phyloP scores from a whole-genome alignment of 768 basidiomycete genomes.

The Suillus cothurnatus region DNA sequence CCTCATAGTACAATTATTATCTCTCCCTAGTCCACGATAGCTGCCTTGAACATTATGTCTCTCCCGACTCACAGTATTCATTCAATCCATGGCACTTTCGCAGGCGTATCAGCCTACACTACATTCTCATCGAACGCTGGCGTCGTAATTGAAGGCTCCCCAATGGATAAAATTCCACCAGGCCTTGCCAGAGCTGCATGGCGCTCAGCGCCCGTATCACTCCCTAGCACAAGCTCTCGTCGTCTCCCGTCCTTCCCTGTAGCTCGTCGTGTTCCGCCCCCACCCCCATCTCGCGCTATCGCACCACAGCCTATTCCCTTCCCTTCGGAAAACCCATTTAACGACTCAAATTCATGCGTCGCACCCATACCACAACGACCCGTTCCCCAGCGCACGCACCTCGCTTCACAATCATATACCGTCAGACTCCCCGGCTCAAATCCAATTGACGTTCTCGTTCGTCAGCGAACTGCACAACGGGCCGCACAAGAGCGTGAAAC shows the following conservation, averaged over 20 bases:
- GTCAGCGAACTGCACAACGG: slow-evolving; percentile 34
- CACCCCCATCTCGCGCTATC: slow-evolving; percentile 16
- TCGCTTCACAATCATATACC: slow-evolving; percentile 29
- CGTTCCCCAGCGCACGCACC: slow-evolving; percentile 29
- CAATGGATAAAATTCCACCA: slow-evolving; percentile 21
- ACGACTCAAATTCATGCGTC: slow-evolving; percentile 24
- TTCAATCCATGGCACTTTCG: slow-evolving; percentile 35
- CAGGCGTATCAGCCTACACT: slow-evolving; percentile 28
- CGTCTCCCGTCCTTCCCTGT: slow-evolving; percentile 23
- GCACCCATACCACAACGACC: slow-evolving; percentile 11
- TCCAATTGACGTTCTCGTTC: slow-evolving; percentile 28
- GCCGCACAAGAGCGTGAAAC: slow-evolving; percentile 40
- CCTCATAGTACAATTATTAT: slow-evolving; percentile 6
- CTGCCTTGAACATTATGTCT: slow-evolving; percentile 27
- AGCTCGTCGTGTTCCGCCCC: slow-evolving; percentile 15
- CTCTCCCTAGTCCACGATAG: slow-evolving; percentile 12
- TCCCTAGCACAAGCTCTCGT: slow-evolving; percentile 12
- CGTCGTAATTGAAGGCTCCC: slow-evolving; percentile 22
- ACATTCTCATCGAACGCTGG: slow-evolving; percentile 27
- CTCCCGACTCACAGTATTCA: slow-evolving; percentile 30
- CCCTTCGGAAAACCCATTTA: slow-evolving; percentile 29
- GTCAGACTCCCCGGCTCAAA: slow-evolving; percentile 28
- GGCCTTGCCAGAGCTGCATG: slow-evolving; percentile 28
- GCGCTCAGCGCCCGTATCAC: slow-evolving; percentile 23
- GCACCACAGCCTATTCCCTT: slow-evolving; percentile 22